Evolutionary conservation across 129 eudicot species (phyloP), one percentile per base, ranked within the genome.

Genomic region (Silybum marianum): DNA sequence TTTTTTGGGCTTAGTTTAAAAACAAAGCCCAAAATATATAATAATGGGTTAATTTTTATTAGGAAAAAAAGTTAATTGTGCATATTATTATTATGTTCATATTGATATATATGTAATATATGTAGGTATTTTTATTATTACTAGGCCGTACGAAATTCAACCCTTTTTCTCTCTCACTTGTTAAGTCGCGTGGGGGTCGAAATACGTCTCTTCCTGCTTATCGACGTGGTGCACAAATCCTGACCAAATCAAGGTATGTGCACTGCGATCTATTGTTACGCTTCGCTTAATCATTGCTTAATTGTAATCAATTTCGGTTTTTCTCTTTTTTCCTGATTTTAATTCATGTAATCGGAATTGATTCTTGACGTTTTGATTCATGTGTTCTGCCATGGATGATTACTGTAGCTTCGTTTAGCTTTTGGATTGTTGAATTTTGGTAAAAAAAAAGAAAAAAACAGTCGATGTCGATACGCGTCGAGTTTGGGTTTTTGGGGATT

Each of bases 151-250:
- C 77, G 77, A 83, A 80, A 23, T 78, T 83, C 83, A 83, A 83
- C 86, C 83, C 83, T 72, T 83, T 72, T 83, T 78, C 86, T 77
- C 38, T 62, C 48, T 71, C 74, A 78, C 30, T 83, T 71, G 69
- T 72, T 78, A 46, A 83, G 86, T 83, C 86, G 86, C 86, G 86
- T 83, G 73, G 12, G 82, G 82, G 83, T 77, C 83, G 82, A 77
- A 83, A 83, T 44, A 78, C 82, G 78, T 83, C 73, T 69, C 79
- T 39, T 42, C 66, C 73, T 77, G 74, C 78, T 78, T 71, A 71
- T 71, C 82, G 62, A 54, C 83, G 72, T 80, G 72, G 83, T 80
- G 63, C 78, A 58, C 72, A 77, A 82, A 78, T 63, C 74, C 83
- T 83, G 69, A 71, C 75, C 75, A 71, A 83, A 83, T 78, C 75